phyloP scores from a whole-genome alignment of 257 asterid species.

The Thymus quinquecostatus region DNA sequence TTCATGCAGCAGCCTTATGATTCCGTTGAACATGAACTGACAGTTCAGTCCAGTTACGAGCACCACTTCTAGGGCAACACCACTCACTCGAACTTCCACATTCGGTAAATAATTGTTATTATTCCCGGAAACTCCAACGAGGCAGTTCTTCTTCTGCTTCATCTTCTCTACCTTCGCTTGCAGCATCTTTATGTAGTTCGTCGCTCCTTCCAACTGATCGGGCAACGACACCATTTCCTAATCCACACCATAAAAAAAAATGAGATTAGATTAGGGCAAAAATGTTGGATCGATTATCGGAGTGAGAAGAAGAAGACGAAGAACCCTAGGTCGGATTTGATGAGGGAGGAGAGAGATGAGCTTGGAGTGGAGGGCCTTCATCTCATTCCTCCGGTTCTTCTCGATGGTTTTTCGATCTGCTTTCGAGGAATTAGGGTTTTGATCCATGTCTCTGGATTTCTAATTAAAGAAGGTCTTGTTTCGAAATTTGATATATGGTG shows the following conservation, averaged over 20 bases:
- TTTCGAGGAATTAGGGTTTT: slow-evolving; percentile 36
- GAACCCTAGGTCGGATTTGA: slow-evolving; percentile 49
- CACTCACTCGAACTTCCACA: slow-evolving; percentile 52
- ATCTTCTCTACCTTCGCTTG: slow-evolving; percentile 52
- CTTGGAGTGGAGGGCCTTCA: slow-evolving; percentile 58
- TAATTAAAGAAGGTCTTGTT: no score
- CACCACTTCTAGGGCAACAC: slow-evolving; percentile 51
- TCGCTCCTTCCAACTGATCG: slow-evolving; percentile 69
- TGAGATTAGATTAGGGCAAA: no score
- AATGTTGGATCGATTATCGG: no score
- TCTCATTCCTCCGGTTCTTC: slow-evolving; percentile 64
- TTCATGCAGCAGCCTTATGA: slow-evolving; percentile 57
- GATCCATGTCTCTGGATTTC: slow-evolving; percentile 13
- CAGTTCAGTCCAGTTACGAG: slow-evolving; percentile 48
- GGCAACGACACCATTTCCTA: slow-evolving; percentile 58
- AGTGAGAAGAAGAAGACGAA: no score
- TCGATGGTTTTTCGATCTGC: slow-evolving; percentile 72
- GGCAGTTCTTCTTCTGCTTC: slow-evolving; percentile 55
- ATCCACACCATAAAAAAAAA: not conserved
- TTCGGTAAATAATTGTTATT: slow-evolving; percentile 35
- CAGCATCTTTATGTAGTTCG: slow-evolving; percentile 56
- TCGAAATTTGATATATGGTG: not conserved
- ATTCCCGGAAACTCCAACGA: slow-evolving; percentile 6
- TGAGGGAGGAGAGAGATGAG: slow-evolving; percentile 65
- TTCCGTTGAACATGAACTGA: slow-evolving; percentile 56